Conservation (phyloP, 805 yeast species). For the Tetrapisispora nanseiensis region DNA sequence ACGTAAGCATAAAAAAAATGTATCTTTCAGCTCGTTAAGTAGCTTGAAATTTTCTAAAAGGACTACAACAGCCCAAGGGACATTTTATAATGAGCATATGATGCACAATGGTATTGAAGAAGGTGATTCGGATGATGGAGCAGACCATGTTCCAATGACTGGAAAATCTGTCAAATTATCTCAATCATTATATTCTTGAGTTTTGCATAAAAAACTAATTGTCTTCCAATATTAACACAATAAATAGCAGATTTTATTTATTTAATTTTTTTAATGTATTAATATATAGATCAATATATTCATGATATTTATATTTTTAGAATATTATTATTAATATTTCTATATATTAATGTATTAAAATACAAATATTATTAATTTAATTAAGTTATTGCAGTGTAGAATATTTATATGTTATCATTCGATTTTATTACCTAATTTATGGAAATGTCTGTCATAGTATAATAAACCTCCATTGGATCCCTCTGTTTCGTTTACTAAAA, state of each 20-base stretch:
- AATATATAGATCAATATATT: no score
- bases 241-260: not conserved
- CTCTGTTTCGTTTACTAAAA: slow-evolving; percentile 27
- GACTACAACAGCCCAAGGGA: slow-evolving; percentile 13
- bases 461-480: slow-evolving; percentile 51
- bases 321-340: no score
- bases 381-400: no score
- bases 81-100: slow-evolving; percentile 18
- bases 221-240: no score
- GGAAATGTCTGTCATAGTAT: slow-evolving; percentile 55
- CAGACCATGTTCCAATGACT: slow-evolving; percentile 3
- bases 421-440: slow-evolving; percentile 34
- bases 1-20: slow-evolving; percentile 28
- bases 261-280: no score
- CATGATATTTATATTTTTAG: no score
- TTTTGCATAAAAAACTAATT: not conserved
- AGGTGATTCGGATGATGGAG: slow-evolving; percentile 13
- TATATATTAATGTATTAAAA: not conserved
- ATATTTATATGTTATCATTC: no score
- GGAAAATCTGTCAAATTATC: slow-evolving; percentile 19
- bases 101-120: slow-evolving; percentile 25
- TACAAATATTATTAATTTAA: not conserved
- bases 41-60: slow-evolving; percentile 29
- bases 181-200: slow-evolving; percentile 23
- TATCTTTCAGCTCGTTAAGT: slow-evolving; percentile 28